A percentile compares a stretch with the other conserved stretches of the same genome.
Conservation (phyloP, 2,329 filamentous ascomycete genomes). For the Pyrenochaeta sp. region DNA sequence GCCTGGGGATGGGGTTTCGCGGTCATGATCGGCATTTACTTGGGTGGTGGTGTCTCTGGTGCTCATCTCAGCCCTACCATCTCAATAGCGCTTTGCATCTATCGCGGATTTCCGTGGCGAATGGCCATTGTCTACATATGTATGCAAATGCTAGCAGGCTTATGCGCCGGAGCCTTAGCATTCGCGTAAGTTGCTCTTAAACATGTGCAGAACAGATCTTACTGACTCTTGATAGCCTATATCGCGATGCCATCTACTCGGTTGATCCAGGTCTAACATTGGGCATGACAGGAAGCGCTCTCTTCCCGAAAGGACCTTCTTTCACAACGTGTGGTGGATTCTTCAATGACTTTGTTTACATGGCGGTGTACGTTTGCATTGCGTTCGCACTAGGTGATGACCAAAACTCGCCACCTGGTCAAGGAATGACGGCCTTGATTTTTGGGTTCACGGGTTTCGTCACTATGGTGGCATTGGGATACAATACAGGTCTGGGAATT, state of each 20-base stretch:
- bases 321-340: slow-evolving; percentile 73
- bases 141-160: slow-evolving; percentile 63
- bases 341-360: slow-evolving; percentile 75
- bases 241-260: slow-evolving; percentile 65
- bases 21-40: slow-evolving; percentile 60
- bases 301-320: slow-evolving; percentile 66
- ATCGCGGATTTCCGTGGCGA: slow-evolving; percentile 66
- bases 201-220: slow-evolving; percentile 48
- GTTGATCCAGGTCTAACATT: slow-evolving; percentile 59
- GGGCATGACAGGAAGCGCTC: slow-evolving; percentile 58
- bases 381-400: slow-evolving; percentile 71
- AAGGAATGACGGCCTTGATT: slow-evolving; percentile 59
- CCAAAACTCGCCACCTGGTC: slow-evolving; percentile 55
- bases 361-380: slow-evolving; percentile 71
- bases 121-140: slow-evolving; percentile 61
- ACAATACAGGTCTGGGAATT: slow-evolving; percentile 58
- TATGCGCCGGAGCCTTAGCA: slow-evolving; percentile 56
- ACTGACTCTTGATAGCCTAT: slow-evolving; percentile 25
- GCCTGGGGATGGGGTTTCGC: slow-evolving; percentile 62
- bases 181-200: slow-evolving; percentile 53
- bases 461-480: slow-evolving; percentile 36
- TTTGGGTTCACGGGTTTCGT: slow-evolving; percentile 36
- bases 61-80: slow-evolving; percentile 60
- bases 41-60: slow-evolving; percentile 58
- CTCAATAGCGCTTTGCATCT: slow-evolving; percentile 56